Base-by-base conservation (phyloP, 352 stramenopile genomes). In the Phytophthora pini region DNA sequence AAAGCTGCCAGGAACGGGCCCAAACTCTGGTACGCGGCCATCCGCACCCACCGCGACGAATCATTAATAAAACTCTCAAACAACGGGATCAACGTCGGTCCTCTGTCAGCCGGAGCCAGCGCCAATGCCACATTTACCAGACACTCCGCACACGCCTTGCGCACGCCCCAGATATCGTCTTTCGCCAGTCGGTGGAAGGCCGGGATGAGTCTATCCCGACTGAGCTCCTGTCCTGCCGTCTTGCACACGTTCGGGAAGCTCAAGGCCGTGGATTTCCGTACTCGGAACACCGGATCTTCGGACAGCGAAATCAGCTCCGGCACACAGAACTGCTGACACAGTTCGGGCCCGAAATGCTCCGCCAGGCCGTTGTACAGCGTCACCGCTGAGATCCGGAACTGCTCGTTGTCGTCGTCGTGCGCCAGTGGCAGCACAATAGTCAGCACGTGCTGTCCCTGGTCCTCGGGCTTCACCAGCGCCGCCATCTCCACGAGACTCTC, bases 161-260 rank as follows among this genome's bases (percentile, higher is more conserved):
- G 89, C 20, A 98, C 94, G 29, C 91, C 87, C 77, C 95, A 98
- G 49, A 98, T 97, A 64, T 98, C 93, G 72, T 99, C 95, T 15
- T 87, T 88, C n/a, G 88, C 89, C 1, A 98, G 83, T 39, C 79
- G 61, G 51, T 95, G 79, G 77, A 98, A 98, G 1, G 91, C 87
- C 4, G 95, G 94, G 13, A 99, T 63, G 7, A 98, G 73, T 13
- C 91, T 79, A 43, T 97, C 88, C 39, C 85, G 82, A 39, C 90
- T 96, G 20, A 95, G 60, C 34, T 89, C 77, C 13, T 72, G 70
- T 5, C 85, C 86, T 5, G 88, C 90, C 26, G 87, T 95, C 43
- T 87, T 90, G 59, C 96, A 89, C 6, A 98, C 84, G 17, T 94
- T 93, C 2, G 90, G 80, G 58, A 98, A 90, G 60, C 92, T 97